Evolutionary conservation across 2,329 filamentous ascomycete genomes (phyloP).

Genomic region (Diplodia mutila): DNA sequence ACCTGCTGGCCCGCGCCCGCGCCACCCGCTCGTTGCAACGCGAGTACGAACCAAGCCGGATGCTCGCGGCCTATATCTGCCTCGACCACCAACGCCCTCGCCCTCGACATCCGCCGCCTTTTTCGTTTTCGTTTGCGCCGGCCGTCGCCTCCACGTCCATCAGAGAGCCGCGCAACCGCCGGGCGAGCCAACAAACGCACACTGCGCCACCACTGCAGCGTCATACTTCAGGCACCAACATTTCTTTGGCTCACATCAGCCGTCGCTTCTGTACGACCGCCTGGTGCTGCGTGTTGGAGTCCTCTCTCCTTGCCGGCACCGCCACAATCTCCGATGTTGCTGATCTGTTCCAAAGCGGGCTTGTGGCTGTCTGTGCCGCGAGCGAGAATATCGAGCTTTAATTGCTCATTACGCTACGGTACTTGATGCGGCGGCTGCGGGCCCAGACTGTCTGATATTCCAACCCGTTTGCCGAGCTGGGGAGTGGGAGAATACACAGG

Average conservation of each 20-base stretch:
- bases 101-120: background rate
- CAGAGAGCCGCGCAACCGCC: background rate
- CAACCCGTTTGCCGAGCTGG: too few species aligned
- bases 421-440: background rate
- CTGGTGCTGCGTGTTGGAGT: background rate
- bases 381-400: background rate
- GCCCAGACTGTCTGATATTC: background rate
- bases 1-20: conserved; percentile 13
- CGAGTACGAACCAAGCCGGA: conserved; percentile 12
- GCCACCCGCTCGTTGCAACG: conserved; percentile 14
- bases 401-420: background rate
- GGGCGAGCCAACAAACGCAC: background rate
- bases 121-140: background rate
- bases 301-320: background rate
- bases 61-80: conserved; percentile 9
- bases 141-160: background rate
- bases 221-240: conserved; percentile 17
- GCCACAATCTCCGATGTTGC: conserved; percentile 18
- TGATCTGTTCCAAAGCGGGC: conserved; percentile 3
- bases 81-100: background rate
- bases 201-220: conserved; percentile 13
- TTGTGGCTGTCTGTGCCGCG: conserved; percentile 11
- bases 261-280: background rate
- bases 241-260: conserved; percentile 1
- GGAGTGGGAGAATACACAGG: too few species aligned